These are phyloP conservation scores for Tricholoma bakamatsutake DNA, from an alignment of 768 basidiomycete species.

Conservation along the genomic window DNA sequence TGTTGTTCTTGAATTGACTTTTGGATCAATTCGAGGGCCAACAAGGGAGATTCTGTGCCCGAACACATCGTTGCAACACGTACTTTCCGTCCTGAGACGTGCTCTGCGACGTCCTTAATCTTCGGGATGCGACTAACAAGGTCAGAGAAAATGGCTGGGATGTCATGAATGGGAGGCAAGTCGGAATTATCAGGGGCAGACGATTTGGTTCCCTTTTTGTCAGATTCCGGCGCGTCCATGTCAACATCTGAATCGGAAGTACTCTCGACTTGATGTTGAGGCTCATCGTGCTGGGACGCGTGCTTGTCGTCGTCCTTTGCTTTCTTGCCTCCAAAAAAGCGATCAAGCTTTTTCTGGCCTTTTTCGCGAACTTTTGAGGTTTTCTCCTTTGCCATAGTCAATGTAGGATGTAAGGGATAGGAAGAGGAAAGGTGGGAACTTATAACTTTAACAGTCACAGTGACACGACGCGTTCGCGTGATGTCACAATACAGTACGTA, in stretches of 20 bases:
- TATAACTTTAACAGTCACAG: neutral
- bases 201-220: constrained; percentile 33
- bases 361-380: constrained; percentile 29
- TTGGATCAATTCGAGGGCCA: constrained; percentile 82
- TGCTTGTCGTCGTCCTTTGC: constrained; percentile 28
- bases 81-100: constrained; percentile 71
- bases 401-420: constrained; percentile 7
- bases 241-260: constrained; percentile 25
- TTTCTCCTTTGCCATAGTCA: constrained; percentile 45
- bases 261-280: constrained; percentile 18
- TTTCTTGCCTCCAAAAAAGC: constrained; percentile 45
- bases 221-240: constrained; percentile 24
- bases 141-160: constrained; percentile 70
- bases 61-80: constrained; percentile 98
- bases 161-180: constrained; percentile 72
- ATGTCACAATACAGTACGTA: constrained; percentile 12
- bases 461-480: constrained; percentile 17
- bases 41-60: constrained; percentile 90
- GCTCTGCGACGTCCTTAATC: constrained; percentile 61
- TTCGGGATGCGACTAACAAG: constrained; percentile 60
- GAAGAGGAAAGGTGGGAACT: constrained; percentile 8
- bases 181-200: constrained; percentile 51
- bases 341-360: constrained; percentile 47
- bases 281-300: constrained; percentile 28
- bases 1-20: constrained; percentile 68